A percentile compares a stretch with the other conserved stretches of the same genome.
These are phyloP conservation scores for Monosporascus sp. DNA, from an alignment of 2,329 filamentous ascomycete species.

Conservation along the genomic window DNA sequence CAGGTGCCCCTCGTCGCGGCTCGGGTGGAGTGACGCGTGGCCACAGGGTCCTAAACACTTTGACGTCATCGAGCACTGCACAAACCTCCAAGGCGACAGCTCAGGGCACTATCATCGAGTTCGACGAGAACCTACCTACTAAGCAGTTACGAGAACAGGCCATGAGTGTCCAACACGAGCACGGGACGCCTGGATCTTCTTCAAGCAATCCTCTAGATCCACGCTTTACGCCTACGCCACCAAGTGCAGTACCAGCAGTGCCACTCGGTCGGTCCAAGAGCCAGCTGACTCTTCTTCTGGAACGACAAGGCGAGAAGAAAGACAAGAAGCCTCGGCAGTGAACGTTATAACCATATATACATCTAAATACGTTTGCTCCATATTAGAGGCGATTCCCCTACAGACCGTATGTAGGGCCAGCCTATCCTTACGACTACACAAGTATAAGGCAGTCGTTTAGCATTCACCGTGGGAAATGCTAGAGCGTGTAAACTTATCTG, in stretches of 20 bases:
- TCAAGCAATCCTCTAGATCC: constrained; percentile 19
- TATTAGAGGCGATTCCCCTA: not conserved
- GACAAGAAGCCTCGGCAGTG: constrained; percentile 24
- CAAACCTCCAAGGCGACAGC: constrained; percentile 37
- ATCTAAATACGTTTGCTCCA: constrained; percentile 2
- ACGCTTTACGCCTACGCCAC: constrained; percentile 44
- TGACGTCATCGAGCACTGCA: constrained; percentile 29
- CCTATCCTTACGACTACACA: not conserved
- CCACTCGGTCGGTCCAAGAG: constrained; percentile 55
- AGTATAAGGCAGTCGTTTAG: not conserved
- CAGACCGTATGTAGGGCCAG: not conserved
- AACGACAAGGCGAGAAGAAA: constrained; percentile 32
- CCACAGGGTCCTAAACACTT: constrained; percentile 20
- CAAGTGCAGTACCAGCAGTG: constrained; percentile 37
- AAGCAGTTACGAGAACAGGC: constrained; percentile 17
- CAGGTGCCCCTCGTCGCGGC: constrained; percentile 11
- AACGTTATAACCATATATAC: constrained; percentile 2
- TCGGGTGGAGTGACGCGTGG: constrained; percentile 21
- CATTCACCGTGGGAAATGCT: not conserved
- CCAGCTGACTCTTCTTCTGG: constrained; percentile 52
- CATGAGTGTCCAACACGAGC: constrained; percentile 9
- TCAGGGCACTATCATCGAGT: constrained; percentile 39
- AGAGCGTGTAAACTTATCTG: not conserved
- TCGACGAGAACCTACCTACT: constrained; percentile 24
- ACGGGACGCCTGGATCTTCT: constrained; percentile 22